Percentiles rank a stretch among this genome's conserved stretches.
Conservation (phyloP, 179 eudicot species). For the Vitellaria paradoxa region DNA sequence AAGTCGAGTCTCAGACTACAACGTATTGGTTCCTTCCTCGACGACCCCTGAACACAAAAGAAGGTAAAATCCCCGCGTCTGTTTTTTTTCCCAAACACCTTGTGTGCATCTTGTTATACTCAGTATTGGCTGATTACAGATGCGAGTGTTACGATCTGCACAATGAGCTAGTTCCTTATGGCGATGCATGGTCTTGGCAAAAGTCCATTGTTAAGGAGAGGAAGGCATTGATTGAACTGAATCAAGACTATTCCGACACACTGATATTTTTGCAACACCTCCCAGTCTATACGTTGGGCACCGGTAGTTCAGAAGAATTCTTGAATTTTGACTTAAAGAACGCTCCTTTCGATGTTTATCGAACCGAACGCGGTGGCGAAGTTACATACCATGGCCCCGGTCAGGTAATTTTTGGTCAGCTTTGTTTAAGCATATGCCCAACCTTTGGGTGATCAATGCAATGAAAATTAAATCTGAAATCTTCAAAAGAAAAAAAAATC, state of each 20-base stretch:
- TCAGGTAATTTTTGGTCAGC: slow-evolving; percentile 46
- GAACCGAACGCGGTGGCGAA: slow-evolving; percentile 95
- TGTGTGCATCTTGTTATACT: neutral
- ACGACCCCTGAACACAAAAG: slow-evolving; percentile 19
- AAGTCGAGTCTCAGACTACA: slow-evolving; percentile 9
- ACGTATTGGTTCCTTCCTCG: neutral
- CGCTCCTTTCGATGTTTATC: slow-evolving; percentile 63
- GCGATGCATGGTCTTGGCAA: slow-evolving; percentile 81
- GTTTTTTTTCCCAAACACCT: neutral
- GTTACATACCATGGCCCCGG: slow-evolving; percentile 99
- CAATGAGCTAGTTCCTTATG: slow-evolving; percentile 66
- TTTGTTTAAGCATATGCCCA: neutral
- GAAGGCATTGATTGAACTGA: slow-evolving; percentile 42
- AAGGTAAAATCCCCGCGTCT: slow-evolving; percentile 18
- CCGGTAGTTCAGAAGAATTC: slow-evolving; percentile 68
- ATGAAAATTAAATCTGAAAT: neutral
- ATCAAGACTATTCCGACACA: slow-evolving; percentile 60
- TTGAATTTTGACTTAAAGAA: slow-evolving; percentile 60
- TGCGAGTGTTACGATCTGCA: slow-evolving; percentile 65
- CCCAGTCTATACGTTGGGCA: slow-evolving; percentile 92
- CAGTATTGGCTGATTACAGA: slow-evolving; percentile 16
- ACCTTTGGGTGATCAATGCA: neutral
- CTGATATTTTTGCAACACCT: slow-evolving; percentile 77
- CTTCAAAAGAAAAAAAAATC: neutral
- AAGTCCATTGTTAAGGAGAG: slow-evolving; percentile 66